phyloP scores from a whole-genome alignment of 2,329 filamentous ascomycete species.

The Bipolaris bicolor region DNA sequence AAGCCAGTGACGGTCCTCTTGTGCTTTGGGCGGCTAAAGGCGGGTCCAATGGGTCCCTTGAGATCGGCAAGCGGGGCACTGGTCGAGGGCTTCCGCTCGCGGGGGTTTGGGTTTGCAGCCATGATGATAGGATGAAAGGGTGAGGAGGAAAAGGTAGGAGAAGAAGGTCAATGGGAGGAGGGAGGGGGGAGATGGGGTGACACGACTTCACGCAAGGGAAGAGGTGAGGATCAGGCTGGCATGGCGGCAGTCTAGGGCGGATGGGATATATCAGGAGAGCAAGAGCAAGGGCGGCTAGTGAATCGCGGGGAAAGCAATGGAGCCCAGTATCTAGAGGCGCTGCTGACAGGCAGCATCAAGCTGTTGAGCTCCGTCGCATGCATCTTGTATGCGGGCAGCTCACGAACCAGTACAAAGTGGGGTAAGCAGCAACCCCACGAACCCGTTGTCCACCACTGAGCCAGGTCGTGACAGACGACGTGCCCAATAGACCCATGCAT shows the following conservation, averaged over 20 bases:
- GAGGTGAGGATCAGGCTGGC: conserved; percentile 7
- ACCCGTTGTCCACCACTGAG: conserved; percentile 16
- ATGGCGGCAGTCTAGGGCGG: not conserved
- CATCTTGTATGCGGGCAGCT: conserved; percentile 30
- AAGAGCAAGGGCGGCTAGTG: conserved; percentile 1
- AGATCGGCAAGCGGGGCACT: conserved; percentile 86
- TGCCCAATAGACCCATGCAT: conserved; percentile 28
- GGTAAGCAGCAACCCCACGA: conserved; percentile 27
- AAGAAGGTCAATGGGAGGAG: conserved; percentile 31
- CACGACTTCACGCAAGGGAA: conserved; percentile 2
- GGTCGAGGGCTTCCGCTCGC: conserved; percentile 81
- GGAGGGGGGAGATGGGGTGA: conserved; percentile 33
- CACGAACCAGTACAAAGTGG: conserved; percentile 29
- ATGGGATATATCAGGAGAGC: conserved; percentile 15
- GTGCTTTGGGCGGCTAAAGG: conserved; percentile 91
- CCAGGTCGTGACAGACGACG: conserved; percentile 11
- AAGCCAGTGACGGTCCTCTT: conserved; percentile 97
- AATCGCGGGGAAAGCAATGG: conserved; percentile 10
- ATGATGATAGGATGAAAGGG: conserved; percentile 42
- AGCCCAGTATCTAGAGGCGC: not conserved
- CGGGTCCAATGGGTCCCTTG: conserved; percentile 82
- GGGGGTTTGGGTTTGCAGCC: conserved; percentile 50
- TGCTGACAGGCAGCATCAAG: conserved; percentile 25
- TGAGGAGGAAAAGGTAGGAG: conserved; percentile 31
- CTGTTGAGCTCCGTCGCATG: conserved; percentile 32